phyloP scores from a whole-genome alignment of 2,329 filamentous ascomycete species.

The Aplosporella prunicola region DNA sequence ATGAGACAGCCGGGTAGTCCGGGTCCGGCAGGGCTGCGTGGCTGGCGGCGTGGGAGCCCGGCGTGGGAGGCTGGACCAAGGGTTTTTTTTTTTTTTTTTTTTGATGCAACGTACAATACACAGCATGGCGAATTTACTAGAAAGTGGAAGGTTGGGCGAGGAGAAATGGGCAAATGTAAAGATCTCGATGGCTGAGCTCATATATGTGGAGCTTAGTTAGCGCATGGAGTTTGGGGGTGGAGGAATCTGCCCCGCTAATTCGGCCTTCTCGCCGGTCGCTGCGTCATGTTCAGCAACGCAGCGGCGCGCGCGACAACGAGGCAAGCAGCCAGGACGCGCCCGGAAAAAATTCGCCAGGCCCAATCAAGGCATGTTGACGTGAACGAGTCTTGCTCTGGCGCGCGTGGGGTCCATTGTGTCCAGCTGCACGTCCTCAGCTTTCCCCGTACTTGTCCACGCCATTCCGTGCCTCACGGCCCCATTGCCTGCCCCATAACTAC shows the following conservation, averaged over 20 bases:
- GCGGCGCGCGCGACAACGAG: not conserved
- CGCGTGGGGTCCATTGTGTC: no score
- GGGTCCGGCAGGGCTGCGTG: no score
- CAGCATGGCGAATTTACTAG: no score
- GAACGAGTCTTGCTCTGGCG: not conserved
- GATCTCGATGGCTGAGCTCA: slow-evolving; percentile 1
- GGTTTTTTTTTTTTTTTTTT: no score
- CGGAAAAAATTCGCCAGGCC: slow-evolving; percentile 7
- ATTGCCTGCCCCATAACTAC: slow-evolving; percentile 2
- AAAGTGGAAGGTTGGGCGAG: slow-evolving; percentile 11
- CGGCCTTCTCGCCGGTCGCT: slow-evolving; percentile 9
- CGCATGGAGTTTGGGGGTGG: not conserved
- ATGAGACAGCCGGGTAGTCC: no score
- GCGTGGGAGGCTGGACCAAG: no score
- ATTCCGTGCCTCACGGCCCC: not conserved
- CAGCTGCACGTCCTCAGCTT: not conserved
- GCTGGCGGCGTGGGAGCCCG: no score
- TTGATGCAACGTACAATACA: no score
- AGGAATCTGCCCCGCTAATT: not conserved
- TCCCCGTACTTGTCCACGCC: not conserved
- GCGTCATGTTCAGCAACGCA: slow-evolving; percentile 7
- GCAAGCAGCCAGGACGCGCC: not conserved
- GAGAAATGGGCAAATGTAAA: slow-evolving; percentile 1
- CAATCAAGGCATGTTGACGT: not conserved
- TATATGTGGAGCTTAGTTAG: not conserved